Percentiles rank a stretch among this genome's conserved stretches.
Evolutionary conservation across 305 asterid species (phyloP).

Genomic region (Fraxinus baroniana): DNA sequence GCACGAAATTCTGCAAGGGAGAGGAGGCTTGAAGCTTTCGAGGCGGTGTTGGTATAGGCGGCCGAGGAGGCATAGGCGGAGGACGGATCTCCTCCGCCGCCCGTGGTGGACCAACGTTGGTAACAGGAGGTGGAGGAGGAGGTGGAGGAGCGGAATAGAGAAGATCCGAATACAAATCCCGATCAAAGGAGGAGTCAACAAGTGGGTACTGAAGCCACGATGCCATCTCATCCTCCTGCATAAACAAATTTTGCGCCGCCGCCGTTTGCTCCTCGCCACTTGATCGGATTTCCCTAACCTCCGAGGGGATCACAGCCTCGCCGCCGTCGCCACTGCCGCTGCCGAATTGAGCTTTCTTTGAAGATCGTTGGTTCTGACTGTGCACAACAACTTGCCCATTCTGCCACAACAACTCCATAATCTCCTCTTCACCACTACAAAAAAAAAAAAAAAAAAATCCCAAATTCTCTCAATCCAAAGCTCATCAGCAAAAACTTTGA

Average conservation of each 20-base stretch:
- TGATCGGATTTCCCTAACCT: constrained; percentile 34
- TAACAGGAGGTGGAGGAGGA: constrained; percentile 23
- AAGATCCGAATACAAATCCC: constrained; percentile 48
- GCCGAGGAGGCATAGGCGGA: constrained; percentile 21
- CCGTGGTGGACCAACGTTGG: neutral
- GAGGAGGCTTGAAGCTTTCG: constrained; percentile 27
- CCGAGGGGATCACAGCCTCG: constrained; percentile 27
- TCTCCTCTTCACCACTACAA: constrained; percentile 52
- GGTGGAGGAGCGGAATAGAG: constrained; percentile 38
- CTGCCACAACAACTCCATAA: constrained; percentile 61
- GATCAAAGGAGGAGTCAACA: constrained; percentile 47
- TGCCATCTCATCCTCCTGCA: constrained; percentile 72
- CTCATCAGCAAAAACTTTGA: neutral
- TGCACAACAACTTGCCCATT: constrained; percentile 52
- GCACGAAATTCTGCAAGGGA: constrained; percentile 48
- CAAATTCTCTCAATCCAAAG: neutral
- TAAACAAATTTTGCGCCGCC: constrained; percentile 35
- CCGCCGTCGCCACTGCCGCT: constrained; percentile 18
- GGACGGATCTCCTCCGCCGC: constrained; percentile 32
- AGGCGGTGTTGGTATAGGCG: constrained; percentile 15
- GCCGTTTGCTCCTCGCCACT: constrained; percentile 28
- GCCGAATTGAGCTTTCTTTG: constrained; percentile 22
- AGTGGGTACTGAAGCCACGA: constrained; percentile 61
- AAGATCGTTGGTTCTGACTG: constrained; percentile 42
- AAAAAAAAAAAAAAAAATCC: neutral